Conservation (phyloP, 73 alveolate species). For the Tetrahymena thermophila region DNA sequence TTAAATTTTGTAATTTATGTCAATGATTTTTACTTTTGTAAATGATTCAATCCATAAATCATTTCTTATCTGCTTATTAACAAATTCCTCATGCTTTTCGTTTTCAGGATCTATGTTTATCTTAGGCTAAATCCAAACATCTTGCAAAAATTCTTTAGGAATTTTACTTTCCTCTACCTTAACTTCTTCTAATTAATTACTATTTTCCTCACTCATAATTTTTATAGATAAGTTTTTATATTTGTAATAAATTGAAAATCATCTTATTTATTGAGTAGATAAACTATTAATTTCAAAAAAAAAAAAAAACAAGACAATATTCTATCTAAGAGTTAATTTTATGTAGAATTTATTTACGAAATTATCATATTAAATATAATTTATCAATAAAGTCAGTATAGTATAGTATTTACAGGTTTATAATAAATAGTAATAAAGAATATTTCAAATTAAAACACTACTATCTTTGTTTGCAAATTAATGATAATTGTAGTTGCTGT, state of each 20-base stretch:
- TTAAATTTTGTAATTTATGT: too few relatives aligned
- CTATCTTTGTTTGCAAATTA: neutral
- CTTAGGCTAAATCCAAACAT: neutral
- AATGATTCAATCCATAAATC: neutral
- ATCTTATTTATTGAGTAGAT: neutral
- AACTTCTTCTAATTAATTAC: neutral
- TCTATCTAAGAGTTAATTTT: neutral
- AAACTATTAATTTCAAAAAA: neutral
- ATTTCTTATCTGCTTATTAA: neutral
- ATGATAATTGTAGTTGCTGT: neutral
- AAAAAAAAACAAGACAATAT: too few relatives aligned
- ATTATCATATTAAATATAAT: too few relatives aligned
- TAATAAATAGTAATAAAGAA: neutral
- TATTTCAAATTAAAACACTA: neutral
- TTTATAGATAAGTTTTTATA: neutral
- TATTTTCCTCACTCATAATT: neutral
- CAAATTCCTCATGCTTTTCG: neutral
- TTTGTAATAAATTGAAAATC: neutral
- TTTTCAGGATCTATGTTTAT: neutral
- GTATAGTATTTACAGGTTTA: too few relatives aligned
- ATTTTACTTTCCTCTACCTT: neutral
- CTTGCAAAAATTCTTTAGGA: neutral
- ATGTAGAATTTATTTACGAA: neutral
- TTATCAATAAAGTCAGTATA: too few relatives aligned
- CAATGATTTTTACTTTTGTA: neutral